Evolutionary conservation across 2,329 filamentous ascomycete species (phyloP).

Genomic region (Lasiodiplodia sp.): DNA sequence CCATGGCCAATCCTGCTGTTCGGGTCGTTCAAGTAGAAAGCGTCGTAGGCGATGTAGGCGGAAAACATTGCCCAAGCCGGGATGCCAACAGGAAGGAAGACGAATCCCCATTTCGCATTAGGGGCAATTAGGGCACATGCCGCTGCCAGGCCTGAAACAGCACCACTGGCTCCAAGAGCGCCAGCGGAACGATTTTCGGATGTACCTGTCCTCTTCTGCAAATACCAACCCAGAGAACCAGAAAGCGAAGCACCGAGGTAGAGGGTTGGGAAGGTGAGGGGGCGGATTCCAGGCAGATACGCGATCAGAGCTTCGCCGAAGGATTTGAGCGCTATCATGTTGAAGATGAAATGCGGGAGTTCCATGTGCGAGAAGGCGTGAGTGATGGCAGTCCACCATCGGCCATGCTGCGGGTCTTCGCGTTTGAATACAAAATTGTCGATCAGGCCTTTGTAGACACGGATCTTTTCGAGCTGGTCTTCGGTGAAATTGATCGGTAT

Average conservation of each 20-base stretch:
- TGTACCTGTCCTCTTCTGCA: background rate
- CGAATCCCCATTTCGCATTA: conserved; percentile 30
- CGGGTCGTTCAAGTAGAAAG: conserved; percentile 45
- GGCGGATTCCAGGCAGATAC: conserved; percentile 1
- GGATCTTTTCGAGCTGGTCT: conserved; percentile 1
- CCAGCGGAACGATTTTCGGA: background rate
- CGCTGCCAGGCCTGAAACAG: conserved; percentile 50
- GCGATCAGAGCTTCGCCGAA: conserved; percentile 45
- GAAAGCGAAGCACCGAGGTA: conserved; percentile 42
- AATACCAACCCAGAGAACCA: conserved; percentile 32
- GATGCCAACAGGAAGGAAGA: conserved; percentile 47
- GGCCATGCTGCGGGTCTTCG: conserved; percentile 38
- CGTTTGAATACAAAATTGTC: conserved; percentile 44
- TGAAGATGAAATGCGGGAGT: conserved; percentile 48
- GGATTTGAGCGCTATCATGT: conserved; percentile 51
- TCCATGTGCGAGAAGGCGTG: conserved; percentile 49
- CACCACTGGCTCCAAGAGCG: conserved; percentile 50
- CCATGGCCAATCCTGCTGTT: conserved; percentile 47
- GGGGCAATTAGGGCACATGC: conserved; percentile 51
- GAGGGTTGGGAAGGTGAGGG: conserved; percentile 40
- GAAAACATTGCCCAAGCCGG: conserved; percentile 49
- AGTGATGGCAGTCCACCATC: conserved; percentile 42
- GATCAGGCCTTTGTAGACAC: background rate
- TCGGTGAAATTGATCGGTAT: conserved; percentile 18
- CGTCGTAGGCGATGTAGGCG: conserved; percentile 49